A percentile compares a stretch with the other conserved stretches of the same genome.
These are phyloP conservation scores for Fusarium longipes DNA, from an alignment of 2,329 filamentous ascomycete genomes.

Conservation along the genomic window DNA sequence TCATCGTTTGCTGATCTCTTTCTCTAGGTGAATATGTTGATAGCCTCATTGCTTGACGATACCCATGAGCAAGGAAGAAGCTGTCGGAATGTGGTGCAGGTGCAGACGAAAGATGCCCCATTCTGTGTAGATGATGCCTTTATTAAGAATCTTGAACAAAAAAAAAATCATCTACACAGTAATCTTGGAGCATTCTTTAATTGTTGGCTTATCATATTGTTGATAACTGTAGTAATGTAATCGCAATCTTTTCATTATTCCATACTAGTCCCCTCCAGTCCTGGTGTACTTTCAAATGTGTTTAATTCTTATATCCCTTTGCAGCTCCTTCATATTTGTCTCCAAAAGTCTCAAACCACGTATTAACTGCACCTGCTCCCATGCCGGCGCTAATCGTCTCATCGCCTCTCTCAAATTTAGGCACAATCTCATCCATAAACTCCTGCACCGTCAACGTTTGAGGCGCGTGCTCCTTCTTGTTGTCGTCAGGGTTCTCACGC, in stretches of 20 bases:
- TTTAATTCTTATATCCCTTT: not conserved
- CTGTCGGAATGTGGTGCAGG: not conserved
- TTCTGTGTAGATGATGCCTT: no score
- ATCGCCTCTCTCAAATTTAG: constrained; percentile 58
- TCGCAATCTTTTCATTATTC: no score
- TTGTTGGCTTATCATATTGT: no score
- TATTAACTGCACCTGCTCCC: constrained; percentile 53
- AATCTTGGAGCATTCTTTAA: no score
- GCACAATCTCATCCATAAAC: constrained; percentile 62
- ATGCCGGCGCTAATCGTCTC: constrained; percentile 62
- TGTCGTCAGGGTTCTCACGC: constrained; percentile 65
- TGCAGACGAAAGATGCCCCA: not conserved
- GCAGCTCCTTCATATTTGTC: constrained; percentile 30
- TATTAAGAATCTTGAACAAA: no score
- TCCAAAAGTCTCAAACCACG: constrained; percentile 58
- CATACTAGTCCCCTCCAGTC: not conserved
- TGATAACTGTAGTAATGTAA: no score
- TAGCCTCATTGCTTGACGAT: not conserved
- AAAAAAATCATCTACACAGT: no score
- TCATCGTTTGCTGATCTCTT: not conserved
- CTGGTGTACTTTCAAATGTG: no score
- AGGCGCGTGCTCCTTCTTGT: constrained; percentile 66
- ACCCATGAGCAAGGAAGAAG: not conserved
- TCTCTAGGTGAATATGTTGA: not conserved
- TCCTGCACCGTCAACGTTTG: constrained; percentile 60